Conservation (phyloP, 352 stramenopile species). For the Pythium guiyangense region DNA sequence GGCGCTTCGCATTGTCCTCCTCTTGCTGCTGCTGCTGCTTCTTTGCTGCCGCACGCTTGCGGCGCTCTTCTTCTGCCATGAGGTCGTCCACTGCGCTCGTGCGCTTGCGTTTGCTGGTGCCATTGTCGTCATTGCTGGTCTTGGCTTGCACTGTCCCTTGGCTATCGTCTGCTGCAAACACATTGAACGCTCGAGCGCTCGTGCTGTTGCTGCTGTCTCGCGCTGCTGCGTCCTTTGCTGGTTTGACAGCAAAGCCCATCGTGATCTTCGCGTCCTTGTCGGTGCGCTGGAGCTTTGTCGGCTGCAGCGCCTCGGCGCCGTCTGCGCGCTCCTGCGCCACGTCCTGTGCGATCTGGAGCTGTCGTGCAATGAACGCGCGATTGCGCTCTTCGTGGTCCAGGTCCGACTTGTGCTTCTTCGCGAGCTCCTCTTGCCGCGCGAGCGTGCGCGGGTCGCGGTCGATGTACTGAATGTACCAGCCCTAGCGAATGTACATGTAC, state of each 20-base stretch:
- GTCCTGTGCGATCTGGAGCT: constrained; percentile 64
- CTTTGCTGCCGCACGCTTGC: constrained; percentile 21
- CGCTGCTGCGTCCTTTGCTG: constrained; percentile 18
- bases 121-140: constrained; percentile 5
- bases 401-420: constrained; percentile 84
- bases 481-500: constrained; percentile 14
- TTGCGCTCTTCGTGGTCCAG: constrained; percentile 89
- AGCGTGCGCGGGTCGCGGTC: constrained; percentile 91
- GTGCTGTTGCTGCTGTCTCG: neutral
- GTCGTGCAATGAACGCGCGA: constrained; percentile 62
- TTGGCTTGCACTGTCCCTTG: neutral
- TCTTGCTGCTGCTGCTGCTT: constrained; percentile 34
- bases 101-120: constrained; percentile 18
- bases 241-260: constrained; percentile 24
- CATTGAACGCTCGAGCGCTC: constrained; percentile 8
- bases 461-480: constrained; percentile 97
- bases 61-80: constrained; percentile 55
- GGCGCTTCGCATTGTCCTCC: constrained; percentile 33
- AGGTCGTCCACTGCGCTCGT: constrained; percentile 34
- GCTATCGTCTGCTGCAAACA: constrained; percentile 6
- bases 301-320: constrained; percentile 24
- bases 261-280: constrained; percentile 46
- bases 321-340: constrained; percentile 19
- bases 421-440: constrained; percentile 82
- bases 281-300: constrained; percentile 57